Evolutionary conservation across 2,329 filamentous ascomycete genomes (phyloP).

Genomic region (Graphilbum sp.): DNA sequence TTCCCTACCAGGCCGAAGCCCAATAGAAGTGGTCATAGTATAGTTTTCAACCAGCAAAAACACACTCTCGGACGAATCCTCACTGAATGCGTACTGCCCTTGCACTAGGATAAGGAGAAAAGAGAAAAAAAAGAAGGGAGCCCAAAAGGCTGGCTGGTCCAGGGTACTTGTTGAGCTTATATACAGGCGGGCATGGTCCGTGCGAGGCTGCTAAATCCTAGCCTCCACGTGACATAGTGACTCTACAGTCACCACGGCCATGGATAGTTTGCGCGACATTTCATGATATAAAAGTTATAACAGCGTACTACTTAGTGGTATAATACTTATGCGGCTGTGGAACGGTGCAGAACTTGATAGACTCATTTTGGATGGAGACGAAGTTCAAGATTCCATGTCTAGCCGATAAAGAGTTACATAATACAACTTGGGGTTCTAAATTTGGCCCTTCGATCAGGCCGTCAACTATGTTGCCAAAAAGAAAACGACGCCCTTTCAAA

Average conservation of each 20-base stretch:
- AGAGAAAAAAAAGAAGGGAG: conserved; percentile 15
- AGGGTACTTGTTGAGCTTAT: conserved; percentile 5
- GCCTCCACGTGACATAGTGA: neutral
- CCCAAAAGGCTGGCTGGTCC: neutral
- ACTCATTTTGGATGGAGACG: too few species aligned
- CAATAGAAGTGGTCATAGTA: conserved; percentile 58
- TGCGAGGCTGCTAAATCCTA: conserved; percentile 10
- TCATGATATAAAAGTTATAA: too few species aligned
- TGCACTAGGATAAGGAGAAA: conserved; percentile 47
- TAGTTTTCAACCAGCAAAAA: conserved; percentile 91
- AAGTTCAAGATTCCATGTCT: too few species aligned
- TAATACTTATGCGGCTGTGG: too few species aligned
- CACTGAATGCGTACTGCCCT: conserved; percentile 62
- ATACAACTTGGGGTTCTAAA: too few species aligned
- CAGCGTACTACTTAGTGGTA: too few species aligned
- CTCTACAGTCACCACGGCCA: too few species aligned
- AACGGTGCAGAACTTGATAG: too few species aligned
- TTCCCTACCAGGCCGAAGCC: conserved; percentile 57
- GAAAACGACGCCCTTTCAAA: too few species aligned
- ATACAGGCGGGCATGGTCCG: conserved; percentile 9
- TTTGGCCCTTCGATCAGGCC: too few species aligned
- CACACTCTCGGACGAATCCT: conserved; percentile 74
- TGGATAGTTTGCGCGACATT: neutral
- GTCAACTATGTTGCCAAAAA: too few species aligned
- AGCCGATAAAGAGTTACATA: too few species aligned